Conservation (phyloP, 1,139 yeast species). For the Diutina neorugosa region DNA sequence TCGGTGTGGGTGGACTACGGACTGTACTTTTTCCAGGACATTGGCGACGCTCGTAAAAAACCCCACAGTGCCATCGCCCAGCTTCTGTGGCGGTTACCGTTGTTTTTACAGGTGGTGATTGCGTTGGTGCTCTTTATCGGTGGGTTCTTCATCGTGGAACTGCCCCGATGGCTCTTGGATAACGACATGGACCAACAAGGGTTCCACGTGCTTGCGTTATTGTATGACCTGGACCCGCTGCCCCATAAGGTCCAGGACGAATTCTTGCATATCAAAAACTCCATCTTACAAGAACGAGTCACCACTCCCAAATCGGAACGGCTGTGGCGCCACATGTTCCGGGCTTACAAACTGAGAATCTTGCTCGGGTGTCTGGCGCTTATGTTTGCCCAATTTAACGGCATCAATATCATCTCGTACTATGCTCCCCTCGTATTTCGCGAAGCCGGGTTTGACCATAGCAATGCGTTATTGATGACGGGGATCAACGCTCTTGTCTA, state of each 20-base stretch:
- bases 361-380: conserved; percentile 39
- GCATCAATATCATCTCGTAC: conserved; percentile 42
- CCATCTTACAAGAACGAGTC: conserved; percentile 19
- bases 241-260: conserved; percentile 48
- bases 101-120: conserved; percentile 35
- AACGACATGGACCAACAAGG: conserved; percentile 40
- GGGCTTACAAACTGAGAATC: conserved; percentile 25
- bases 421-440: conserved; percentile 45
- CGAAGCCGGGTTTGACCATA: conserved; percentile 39
- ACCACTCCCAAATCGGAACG: conserved; percentile 29
- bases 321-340: conserved; percentile 33
- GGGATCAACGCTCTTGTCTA: conserved; percentile 41
- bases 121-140: conserved; percentile 36
- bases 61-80: conserved; percentile 31
- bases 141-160: conserved; percentile 42
- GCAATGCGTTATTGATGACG: conserved; percentile 39
- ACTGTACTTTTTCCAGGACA: conserved; percentile 34
- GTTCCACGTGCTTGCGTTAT: conserved; percentile 66
- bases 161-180: conserved; percentile 43
- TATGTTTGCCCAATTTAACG: conserved; percentile 45
- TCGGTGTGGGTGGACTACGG: conserved; percentile 47
- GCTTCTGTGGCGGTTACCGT: conserved; percentile 41
- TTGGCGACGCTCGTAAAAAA: conserved; percentile 25
- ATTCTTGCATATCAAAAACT: conserved; percentile 10
- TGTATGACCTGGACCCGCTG: conserved; percentile 45